Evolutionary conservation across 108 stramenopile species (phyloP).

Genomic region (Skeletonema marinoi): DNA sequence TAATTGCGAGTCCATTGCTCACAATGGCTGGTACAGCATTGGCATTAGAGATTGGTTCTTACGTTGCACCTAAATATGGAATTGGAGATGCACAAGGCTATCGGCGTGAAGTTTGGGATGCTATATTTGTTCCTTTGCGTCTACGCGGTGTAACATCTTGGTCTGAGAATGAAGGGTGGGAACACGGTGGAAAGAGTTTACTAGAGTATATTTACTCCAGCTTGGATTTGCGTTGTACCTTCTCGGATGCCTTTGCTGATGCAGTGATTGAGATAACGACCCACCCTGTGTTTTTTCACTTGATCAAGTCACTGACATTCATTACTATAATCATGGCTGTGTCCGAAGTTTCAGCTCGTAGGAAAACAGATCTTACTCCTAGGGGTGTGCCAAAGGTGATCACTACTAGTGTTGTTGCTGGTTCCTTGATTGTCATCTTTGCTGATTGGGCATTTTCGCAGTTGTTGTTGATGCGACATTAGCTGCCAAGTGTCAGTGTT

Average conservation of each 20-base stretch:
- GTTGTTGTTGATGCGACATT: conserved; percentile 27
- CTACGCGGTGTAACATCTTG: conserved; percentile 39
- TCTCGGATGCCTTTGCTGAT: conserved; percentile 43
- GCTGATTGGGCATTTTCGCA: conserved; percentile 87
- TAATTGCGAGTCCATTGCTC: conserved; percentile 71
- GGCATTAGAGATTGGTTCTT: conserved; percentile 65
- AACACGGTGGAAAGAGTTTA: conserved; percentile 26
- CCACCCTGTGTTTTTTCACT: conserved; percentile 68
- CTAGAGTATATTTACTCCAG: conserved; percentile 28
- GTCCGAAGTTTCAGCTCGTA: conserved; percentile 62
- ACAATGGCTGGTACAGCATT: conserved; percentile 66
- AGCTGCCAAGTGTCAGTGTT: background rate
- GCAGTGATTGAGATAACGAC: conserved; percentile 69
- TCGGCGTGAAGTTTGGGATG: conserved; percentile 44
- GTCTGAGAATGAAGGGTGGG: conserved; percentile 31
- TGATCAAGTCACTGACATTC: conserved; percentile 62
- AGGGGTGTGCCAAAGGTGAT: conserved; percentile 78
- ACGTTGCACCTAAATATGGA: conserved; percentile 70
- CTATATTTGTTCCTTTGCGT: conserved; percentile 61
- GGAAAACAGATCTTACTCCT: conserved; percentile 64
- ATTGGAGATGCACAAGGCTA: conserved; percentile 55
- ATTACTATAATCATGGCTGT: conserved; percentile 74
- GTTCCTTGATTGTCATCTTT: conserved; percentile 75
- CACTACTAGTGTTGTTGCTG: conserved; percentile 67
- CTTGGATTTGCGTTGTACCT: conserved; percentile 40